Evolutionary conservation across 202 grass and related monocot genomes (phyloP), one percentile per base, ranked within the genome.

Genomic region (Eragrostis tef): DNA sequence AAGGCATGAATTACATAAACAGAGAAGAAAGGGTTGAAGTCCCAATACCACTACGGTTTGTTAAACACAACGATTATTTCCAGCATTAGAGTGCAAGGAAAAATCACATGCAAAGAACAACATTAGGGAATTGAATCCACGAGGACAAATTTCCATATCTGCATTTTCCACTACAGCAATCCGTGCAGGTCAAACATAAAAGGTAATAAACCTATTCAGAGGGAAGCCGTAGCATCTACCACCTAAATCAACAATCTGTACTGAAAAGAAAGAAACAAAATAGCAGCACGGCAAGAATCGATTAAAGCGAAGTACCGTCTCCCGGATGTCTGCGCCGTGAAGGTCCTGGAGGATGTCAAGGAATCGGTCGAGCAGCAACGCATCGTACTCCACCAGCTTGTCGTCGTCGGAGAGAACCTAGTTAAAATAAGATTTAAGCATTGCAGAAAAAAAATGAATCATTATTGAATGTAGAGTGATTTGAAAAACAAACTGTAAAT

Each of bases 331-430:
- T 72, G 88, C 90, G 22, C 95, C 90, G 52, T 98, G 95, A 29
- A 98, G 84, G 79, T 82, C 88, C 88, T 94, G 92, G 10, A 98
- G 90, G 66, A 94, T 98, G 87, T 94, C 90, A 58, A 98, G 83
- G 83, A 98, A 98, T 4, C 92, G 90, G 78, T 98, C 95, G 48
- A 98, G 71, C 58, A 98, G 85, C 49, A 94, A 87, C 43, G 94
- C 94, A 64, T 98, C 94, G 62, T 94, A 94, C 79, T 98, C 92
- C 6, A 98, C 88, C 13, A 98, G 86, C 84, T 94, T 94, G 46
- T 97, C 94, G 71, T 98, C 94, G 29, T 98, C 94, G 0, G 94
- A 94, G 60, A 98, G 92, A n/a, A 97, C 94, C 94, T 97, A 52
- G 63, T 86, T 81, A 68, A 20, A 73, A 46, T n/a, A 83, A 53